Percentiles rank a stretch among this genome's conserved stretches.
These are phyloP conservation scores for Lodderomyces pseudojiufengensis DNA, from an alignment of 1,139 yeast genomes.

Conservation along the genomic window DNA sequence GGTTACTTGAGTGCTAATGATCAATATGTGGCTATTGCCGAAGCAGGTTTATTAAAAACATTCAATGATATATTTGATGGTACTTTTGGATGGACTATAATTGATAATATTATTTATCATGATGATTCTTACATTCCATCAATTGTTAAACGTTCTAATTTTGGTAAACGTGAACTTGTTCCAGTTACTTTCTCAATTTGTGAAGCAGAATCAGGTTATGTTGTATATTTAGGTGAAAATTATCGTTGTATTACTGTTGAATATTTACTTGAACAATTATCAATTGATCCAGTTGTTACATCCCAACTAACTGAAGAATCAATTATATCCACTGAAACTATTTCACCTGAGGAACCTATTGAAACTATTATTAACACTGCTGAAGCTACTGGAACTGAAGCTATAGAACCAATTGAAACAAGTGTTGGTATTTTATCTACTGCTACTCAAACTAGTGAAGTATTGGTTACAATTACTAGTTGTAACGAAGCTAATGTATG, in stretches of 20 bases:
- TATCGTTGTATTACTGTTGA: conserved; percentile 9
- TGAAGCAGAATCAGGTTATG: conserved; percentile 15
- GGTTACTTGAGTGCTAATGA: conserved; percentile 5
- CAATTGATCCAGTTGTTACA: too few species aligned
- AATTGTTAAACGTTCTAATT: conserved; percentile 16
- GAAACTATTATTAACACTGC: conserved; percentile 8
- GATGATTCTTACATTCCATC: conserved; percentile 8
- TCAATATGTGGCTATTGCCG: conserved; percentile 1
- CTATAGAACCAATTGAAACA: conserved; percentile 3
- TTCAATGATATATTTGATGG: conserved; percentile 18
- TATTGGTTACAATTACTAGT: too few species aligned
- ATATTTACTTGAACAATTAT: conserved; percentile 6
- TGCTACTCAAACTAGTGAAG: conserved; percentile 2
- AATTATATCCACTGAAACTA: conserved; percentile 2
- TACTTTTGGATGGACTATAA: conserved; percentile 27
- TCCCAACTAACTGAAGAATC: conserved; percentile 3
- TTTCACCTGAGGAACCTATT: conserved; percentile 5
- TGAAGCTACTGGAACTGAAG: conserved; percentile 3
- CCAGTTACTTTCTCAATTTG: conserved; percentile 13
- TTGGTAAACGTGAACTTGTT: conserved; percentile 18
- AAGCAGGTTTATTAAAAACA: conserved; percentile 3
- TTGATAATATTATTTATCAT: conserved; percentile 24
- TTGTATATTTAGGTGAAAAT: conserved; percentile 16
- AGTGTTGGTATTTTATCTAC: conserved; percentile 4
- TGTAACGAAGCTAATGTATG: conserved; percentile 4